Evolutionary conservation across 768 basidiomycete genomes (phyloP).

Genomic region (Holtermannia corniformis): DNA sequence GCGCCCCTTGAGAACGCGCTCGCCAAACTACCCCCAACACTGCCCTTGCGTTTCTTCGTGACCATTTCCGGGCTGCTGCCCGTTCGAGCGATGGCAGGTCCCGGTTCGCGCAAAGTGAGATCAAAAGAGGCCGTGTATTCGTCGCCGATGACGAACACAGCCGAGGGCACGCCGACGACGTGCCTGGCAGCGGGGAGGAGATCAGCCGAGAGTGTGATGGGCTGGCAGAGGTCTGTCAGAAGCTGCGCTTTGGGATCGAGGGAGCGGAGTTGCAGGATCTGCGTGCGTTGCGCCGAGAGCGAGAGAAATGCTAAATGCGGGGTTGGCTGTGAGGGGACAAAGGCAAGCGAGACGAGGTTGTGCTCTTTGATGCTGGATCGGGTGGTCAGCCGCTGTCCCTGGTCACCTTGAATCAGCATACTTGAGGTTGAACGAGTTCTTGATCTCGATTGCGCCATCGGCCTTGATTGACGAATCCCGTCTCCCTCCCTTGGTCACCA

Average conservation of each 20-base stretch:
- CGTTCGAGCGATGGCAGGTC: constrained; percentile 4
- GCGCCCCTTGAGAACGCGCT: constrained; percentile 14
- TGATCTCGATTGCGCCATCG: constrained; percentile 9
- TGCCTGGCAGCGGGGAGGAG: constrained; percentile 31
- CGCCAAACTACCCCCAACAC: constrained; percentile 27
- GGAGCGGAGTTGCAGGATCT: constrained; percentile 23
- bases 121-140: constrained; percentile 25
- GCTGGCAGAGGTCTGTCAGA: constrained; percentile 22
- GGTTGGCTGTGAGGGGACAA: constrained; percentile 16
- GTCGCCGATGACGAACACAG: constrained; percentile 34
- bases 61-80: constrained; percentile 19
- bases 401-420: constrained; percentile 6
- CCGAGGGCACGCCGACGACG: constrained; percentile 24
- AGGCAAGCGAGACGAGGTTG: constrained; percentile 34
- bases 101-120: constrained; percentile 7
- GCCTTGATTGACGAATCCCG: constrained; percentile 8
- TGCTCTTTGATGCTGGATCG: constrained; percentile 37
- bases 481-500: constrained; percentile 6
- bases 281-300: constrained; percentile 17
- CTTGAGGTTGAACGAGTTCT: constrained; percentile 30
- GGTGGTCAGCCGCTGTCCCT: background rate
- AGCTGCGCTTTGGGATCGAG: constrained; percentile 15
- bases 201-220: constrained; percentile 27
- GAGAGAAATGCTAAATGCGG: constrained; percentile 31
- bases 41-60: constrained; percentile 17